These are phyloP conservation scores for Pleurotus eryngii DNA, from an alignment of 768 basidiomycete genomes.

Conservation along the genomic window DNA sequence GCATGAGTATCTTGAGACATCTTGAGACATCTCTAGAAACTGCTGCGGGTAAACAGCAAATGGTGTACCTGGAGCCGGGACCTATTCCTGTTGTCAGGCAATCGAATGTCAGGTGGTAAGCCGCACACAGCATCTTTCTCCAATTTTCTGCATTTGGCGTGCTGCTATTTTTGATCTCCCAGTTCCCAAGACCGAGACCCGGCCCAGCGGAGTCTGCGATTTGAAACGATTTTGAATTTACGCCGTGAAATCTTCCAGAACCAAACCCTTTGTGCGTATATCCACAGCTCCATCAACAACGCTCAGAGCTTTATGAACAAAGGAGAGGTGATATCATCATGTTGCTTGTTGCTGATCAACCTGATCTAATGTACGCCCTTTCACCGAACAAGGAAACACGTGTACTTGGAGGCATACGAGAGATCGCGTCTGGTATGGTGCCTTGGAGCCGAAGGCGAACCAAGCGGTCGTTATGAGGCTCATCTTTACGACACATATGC, in stretches of 20 bases:
- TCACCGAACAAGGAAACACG: conserved; percentile 2
- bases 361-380: conserved; percentile 1
- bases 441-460: neutral
- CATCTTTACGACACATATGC: no score
- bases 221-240: no score
- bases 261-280: no score
- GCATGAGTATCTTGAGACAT: neutral
- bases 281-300: conserved; percentile 1
- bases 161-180: neutral
- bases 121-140: neutral
- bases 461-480: no score
- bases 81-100: conserved; percentile 5
- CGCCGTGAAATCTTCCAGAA: no score
- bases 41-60: neutral
- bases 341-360: conserved; percentile 1
- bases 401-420: neutral
- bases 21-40: neutral
- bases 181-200: neutral
- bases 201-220: no score
- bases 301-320: neutral
- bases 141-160: neutral
- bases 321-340: conserved; percentile 4
- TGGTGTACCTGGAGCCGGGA: conserved; percentile 2
- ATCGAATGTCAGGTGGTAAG: neutral
- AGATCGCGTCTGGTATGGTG: neutral